Evolutionary conservation across 176 grass and related monocot genomes (phyloP), one percentile per base, ranked within the genome.

Genomic region (Oryza officinalis): DNA sequence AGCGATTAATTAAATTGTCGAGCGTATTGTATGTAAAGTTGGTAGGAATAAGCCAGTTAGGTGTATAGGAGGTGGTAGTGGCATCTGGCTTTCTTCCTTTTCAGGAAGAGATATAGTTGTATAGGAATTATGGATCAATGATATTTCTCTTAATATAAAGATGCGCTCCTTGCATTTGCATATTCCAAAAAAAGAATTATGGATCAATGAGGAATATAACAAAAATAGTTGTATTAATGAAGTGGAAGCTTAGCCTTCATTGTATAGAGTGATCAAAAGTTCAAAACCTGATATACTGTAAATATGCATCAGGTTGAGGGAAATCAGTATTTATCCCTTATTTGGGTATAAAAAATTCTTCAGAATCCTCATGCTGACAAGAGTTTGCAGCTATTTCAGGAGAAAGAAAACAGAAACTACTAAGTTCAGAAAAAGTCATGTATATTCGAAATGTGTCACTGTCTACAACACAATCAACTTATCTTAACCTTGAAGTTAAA

Each of bases 21-120:
- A 88, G 52, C 74, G 54, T 79, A 84, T 84, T 33, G 17, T 67
- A 41, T 0, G 13, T 15, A 52, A 79, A 46, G 33, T 73, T 59
- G 25, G 61, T 27, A 75, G 22, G 75, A 69, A 88, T 75, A 84
- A 37, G 67, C 13, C 32, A 74, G 59, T 17, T 54, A 67, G 40
- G 69, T 54, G 69, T 54, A 67, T 67, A 78, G 57, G 41, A 82
- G 64, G 71, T 7, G 30, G 30, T 79, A 46, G 78, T 26, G 22
- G 44, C 32, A 74, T 26, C 9, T 74, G 57, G 32, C 44, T 54
- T 43, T 65, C 68, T 40, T 83, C 15, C 30, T 8, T 23, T 45
- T 32, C 26, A 33, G 27, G 65, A 23, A 81, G 41, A 79, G 22
- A 45, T 67, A 30, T 84, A 59, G 75, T 26, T 46, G 13, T 71